Evolutionary conservation across 2,329 filamentous ascomycete species (phyloP).

Genomic region (Cytospora paraplurivora): DNA sequence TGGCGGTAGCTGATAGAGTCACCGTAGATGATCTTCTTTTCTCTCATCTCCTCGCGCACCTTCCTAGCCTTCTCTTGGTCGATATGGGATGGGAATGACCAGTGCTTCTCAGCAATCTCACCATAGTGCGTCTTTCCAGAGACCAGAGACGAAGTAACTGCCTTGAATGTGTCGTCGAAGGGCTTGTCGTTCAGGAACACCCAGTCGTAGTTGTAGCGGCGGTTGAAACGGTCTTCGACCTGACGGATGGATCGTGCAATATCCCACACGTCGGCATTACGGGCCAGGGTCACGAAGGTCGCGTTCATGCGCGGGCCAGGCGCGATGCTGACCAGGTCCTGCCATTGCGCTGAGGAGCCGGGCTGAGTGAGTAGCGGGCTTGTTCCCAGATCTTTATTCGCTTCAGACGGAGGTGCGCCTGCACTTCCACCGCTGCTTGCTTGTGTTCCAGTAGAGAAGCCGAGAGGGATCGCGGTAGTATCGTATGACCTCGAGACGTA

Average conservation of each 20-base stretch:
- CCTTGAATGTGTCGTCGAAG: constrained; percentile 92
- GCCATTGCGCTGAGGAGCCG: constrained; percentile 48
- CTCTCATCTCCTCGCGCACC: constrained; percentile 90
- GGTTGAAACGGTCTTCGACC: constrained; percentile 97
- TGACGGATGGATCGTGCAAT: constrained; percentile 95
- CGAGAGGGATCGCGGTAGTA: constrained; percentile 54
- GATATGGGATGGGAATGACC: constrained; percentile 96
- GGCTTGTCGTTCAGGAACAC: constrained; percentile 97
- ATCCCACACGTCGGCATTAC: constrained; percentile 94
- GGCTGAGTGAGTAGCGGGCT: constrained; percentile 56
- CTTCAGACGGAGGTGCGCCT: constrained; percentile 34
- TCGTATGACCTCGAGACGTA: constrained; percentile 66
- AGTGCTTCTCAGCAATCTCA: constrained; percentile 86
- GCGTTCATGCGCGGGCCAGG: constrained; percentile 85
- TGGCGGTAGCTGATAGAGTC: constrained; percentile 96
- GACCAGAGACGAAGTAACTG: constrained; percentile 83
- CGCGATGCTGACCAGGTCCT: constrained; percentile 54
- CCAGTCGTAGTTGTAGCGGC: constrained; percentile 97
- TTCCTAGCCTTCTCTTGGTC: constrained; percentile 90
- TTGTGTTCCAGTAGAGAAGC: constrained; percentile 41
- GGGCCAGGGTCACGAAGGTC: constrained; percentile 93
- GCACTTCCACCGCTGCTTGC: constrained; percentile 22
- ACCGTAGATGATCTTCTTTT: constrained; percentile 96
- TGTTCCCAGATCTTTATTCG: constrained; percentile 39
- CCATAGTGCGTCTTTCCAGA: constrained; percentile 93